These are phyloP conservation scores for Yamadazyma nakazawae DNA, from an alignment of 805 yeast genomes.

Conservation along the genomic window DNA sequence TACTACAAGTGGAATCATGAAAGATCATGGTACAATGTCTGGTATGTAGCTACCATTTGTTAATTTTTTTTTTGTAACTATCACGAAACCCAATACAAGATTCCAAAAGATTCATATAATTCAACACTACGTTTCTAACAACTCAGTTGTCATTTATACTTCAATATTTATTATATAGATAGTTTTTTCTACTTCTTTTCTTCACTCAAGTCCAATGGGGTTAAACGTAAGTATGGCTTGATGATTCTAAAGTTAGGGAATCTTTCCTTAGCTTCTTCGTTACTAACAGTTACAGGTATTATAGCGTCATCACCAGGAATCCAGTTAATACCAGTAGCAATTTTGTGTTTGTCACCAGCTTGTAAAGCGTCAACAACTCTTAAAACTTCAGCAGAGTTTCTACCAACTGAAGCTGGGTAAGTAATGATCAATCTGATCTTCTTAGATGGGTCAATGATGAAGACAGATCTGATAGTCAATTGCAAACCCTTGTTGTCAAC, in stretches of 20 bases:
- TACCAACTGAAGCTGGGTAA: conserved; percentile 92
- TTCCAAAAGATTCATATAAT: no score
- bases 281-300: conserved; percentile 81
- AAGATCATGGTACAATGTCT: no score
- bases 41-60: no score
- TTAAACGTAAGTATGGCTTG: conserved; percentile 84
- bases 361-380: conserved; percentile 89
- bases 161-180: neutral
- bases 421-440: conserved; percentile 82
- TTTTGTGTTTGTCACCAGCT: conserved; percentile 75
- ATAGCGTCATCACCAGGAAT: conserved; percentile 85
- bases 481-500: conserved; percentile 69
- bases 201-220: conserved; percentile 36
- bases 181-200: neutral
- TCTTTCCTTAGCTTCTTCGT: conserved; percentile 59
- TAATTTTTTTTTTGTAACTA: no score
- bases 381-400: conserved; percentile 89
- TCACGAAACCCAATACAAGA: no score
- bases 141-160: neutral
- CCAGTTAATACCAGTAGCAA: conserved; percentile 94
- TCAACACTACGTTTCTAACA: no score
- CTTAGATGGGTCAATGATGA: conserved; percentile 85
- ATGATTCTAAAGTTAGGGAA: conserved; percentile 83
- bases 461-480: conserved; percentile 89
- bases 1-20: no score